These are phyloP conservation scores for Poa annua DNA, from an alignment of 176 grass and related monocot species.

Conservation along the genomic window DNA sequence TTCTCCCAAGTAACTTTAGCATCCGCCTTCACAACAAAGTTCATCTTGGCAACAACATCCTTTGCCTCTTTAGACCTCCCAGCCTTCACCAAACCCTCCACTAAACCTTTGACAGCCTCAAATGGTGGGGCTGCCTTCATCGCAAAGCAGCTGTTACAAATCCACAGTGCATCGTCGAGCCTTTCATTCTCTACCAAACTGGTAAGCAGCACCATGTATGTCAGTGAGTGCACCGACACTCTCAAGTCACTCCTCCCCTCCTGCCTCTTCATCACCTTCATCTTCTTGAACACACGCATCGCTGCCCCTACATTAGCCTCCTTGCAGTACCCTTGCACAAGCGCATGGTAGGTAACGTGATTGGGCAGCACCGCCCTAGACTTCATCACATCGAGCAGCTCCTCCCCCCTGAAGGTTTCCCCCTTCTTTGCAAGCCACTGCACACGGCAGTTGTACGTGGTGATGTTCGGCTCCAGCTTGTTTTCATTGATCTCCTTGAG, in stretches of 20 bases:
- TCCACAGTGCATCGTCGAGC: constrained; percentile 60
- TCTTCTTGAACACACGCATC: constrained; percentile 70
- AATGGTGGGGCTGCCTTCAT: constrained; percentile 63
- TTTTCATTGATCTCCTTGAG: constrained; percentile 58
- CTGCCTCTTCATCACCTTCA: constrained; percentile 77
- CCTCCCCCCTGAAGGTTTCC: constrained; percentile 65
- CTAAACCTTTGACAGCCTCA: constrained; percentile 72
- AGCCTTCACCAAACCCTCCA: constrained; percentile 67
- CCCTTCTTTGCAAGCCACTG: constrained; percentile 61
- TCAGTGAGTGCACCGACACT: constrained; percentile 55
- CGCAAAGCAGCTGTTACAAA: constrained; percentile 72
- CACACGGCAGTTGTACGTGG: constrained; percentile 77
- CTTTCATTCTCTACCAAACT: constrained; percentile 66
- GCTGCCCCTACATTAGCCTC: constrained; percentile 57
- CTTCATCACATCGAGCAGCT: constrained; percentile 77
- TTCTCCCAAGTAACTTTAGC: constrained; percentile 79
- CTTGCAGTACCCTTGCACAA: constrained; percentile 79
- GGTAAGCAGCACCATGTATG: constrained; percentile 62
- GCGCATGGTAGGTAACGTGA: constrained; percentile 59
- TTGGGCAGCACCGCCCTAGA: constrained; percentile 65
- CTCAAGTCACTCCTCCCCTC: constrained; percentile 67
- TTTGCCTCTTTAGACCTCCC: constrained; percentile 62
- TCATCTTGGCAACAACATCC: constrained; percentile 70
- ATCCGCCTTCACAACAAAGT: constrained; percentile 61
- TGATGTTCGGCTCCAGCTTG: constrained; percentile 68